Conservation (phyloP, 192 early-diverging fungal species). For the Mortierella alpina region DNA sequence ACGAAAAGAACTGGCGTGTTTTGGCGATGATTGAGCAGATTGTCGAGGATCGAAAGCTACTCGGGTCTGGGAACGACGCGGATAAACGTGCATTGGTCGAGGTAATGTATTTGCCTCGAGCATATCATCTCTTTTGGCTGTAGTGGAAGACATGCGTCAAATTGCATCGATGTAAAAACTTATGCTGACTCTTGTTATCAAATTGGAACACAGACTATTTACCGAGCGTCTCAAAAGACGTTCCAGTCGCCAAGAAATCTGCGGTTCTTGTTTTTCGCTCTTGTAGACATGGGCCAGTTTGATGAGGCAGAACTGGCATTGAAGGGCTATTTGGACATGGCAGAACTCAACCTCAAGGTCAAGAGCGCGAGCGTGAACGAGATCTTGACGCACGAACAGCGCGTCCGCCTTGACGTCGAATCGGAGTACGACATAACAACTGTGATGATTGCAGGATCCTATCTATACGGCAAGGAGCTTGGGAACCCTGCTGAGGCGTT, state of each 20-base stretch:
- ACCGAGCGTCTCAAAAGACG: constrained; percentile 71
- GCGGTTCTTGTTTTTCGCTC: constrained; percentile 69
- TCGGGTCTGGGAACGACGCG: constrained; percentile 58
- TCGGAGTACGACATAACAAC: constrained; percentile 35
- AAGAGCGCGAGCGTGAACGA: constrained; percentile 33
- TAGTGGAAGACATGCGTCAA: no score
- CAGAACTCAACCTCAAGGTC: constrained; percentile 47
- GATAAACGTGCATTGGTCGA: constrained; percentile 70
- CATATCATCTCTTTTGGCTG: background rate
- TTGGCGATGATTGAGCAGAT: constrained; percentile 72
- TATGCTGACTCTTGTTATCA: background rate
- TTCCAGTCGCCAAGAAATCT: constrained; percentile 78
- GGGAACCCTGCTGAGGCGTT: constrained; percentile 20
- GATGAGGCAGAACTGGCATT: constrained; percentile 81
- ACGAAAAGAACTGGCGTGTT: constrained; percentile 67
- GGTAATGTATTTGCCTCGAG: constrained; percentile 11
- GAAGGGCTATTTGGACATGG: constrained; percentile 68
- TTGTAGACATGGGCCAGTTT: constrained; percentile 74
- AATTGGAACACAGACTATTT: constrained; percentile 57
- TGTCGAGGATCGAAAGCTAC: constrained; percentile 67
- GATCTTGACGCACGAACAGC: constrained; percentile 14
- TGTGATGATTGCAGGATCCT: constrained; percentile 36
- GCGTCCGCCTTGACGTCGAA: constrained; percentile 36
- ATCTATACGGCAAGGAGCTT: constrained; percentile 35
- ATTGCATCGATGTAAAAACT: background rate